Evolutionary conservation across 1,284 basidiomycete genomes (phyloP).

Genomic region (Ganoderma leucocontextum): DNA sequence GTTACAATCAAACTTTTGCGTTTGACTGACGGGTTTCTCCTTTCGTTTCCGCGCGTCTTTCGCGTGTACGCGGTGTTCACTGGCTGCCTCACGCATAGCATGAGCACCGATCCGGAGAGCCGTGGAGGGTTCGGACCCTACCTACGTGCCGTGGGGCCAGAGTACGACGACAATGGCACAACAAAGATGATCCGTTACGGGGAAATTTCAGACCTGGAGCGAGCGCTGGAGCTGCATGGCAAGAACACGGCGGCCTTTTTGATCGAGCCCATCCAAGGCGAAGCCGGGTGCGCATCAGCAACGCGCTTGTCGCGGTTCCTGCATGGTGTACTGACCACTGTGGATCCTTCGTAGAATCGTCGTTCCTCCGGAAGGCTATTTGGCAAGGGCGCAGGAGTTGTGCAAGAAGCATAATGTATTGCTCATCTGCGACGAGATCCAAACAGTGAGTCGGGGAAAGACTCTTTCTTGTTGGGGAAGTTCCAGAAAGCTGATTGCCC

Average conservation of each 20-base stretch:
- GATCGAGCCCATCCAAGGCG: constrained; percentile 98
- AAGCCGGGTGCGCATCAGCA: constrained; percentile 83
- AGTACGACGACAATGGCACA: constrained; percentile 61
- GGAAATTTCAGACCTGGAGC: constrained; percentile 82
- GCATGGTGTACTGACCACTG: constrained; percentile 3
- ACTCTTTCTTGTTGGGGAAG: not conserved
- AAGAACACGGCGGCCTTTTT: constrained; percentile 92
- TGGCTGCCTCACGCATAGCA: constrained; percentile 52
- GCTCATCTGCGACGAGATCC: constrained; percentile 97
- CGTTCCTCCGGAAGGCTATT: constrained; percentile 92
- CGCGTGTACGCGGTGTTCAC: constrained; percentile 17
- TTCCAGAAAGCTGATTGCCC: constrained; percentile 9
- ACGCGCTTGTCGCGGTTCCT: not conserved
- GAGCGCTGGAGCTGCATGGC: constrained; percentile 85
- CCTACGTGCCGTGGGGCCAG: constrained; percentile 86
- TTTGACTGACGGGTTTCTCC: constrained; percentile 24
- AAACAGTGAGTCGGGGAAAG: constrained; percentile 68
- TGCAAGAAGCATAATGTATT: constrained; percentile 96
- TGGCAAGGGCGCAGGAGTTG: constrained; percentile 78
- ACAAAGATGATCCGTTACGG: constrained; percentile 81
- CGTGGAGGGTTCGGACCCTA: constrained; percentile 92
- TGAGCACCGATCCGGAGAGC: constrained; percentile 96
- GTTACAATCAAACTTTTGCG: constrained; percentile 29
- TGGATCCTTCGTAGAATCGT: constrained; percentile 69
- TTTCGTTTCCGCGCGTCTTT: not conserved